A percentile compares a stretch with the other conserved stretches of the same genome.
Evolutionary conservation across 306 rosid species (phyloP).

Genomic region (Myrica gale): DNA sequence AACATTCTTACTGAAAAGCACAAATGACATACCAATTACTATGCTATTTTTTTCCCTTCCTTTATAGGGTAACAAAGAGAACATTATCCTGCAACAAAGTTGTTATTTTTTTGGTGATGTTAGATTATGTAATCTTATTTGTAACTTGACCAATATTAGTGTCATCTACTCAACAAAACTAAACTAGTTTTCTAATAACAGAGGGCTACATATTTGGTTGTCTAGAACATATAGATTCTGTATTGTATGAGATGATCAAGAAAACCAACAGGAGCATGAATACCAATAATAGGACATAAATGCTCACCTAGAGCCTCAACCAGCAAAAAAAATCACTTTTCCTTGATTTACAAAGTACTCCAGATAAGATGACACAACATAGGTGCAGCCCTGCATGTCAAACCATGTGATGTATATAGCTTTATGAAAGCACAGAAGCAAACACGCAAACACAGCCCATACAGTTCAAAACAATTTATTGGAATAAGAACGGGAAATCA

Average conservation of each 20-base stretch:
- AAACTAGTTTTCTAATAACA: background rate
- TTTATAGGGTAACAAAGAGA: too few relatives aligned
- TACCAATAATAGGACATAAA: slow-evolving; percentile 14
- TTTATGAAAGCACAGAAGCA: too few relatives aligned
- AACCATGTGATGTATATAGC: background rate
- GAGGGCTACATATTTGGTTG: slow-evolving; percentile 2
- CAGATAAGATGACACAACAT: slow-evolving; percentile 47
- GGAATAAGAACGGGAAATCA: background rate
- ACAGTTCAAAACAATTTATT: background rate
- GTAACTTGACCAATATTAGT: background rate
- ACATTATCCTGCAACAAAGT: background rate
- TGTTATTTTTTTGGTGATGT: background rate
- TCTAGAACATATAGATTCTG: background rate
- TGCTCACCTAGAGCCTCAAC: slow-evolving; percentile 85
- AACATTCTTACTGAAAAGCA: background rate
- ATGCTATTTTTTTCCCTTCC: background rate
- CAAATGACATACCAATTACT: background rate
- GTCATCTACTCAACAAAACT: background rate
- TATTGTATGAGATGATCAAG: slow-evolving; percentile 3
- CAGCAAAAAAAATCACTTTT: slow-evolving; percentile 60
- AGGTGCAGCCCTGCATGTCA: slow-evolving; percentile 70
- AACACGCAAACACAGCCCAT: background rate
- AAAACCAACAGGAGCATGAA: slow-evolving; percentile 9
- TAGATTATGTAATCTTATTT: background rate
- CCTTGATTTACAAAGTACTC: slow-evolving; percentile 52